Conservation (phyloP, 2,329 filamentous ascomycete species). For the Ceratocystis huliohia region DNA sequence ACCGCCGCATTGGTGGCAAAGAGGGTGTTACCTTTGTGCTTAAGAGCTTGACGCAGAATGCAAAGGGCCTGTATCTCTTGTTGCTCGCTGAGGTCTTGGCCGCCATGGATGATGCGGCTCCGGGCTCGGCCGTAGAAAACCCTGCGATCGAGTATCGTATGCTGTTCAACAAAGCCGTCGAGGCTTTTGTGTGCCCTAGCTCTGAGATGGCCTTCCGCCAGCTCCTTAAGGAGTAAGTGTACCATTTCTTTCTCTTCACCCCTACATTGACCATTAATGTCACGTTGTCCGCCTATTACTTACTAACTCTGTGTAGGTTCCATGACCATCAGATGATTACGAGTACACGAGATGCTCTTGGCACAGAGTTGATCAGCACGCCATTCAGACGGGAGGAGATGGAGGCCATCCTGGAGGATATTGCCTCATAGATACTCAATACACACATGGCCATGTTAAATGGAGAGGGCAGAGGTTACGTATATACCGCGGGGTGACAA, state of each 20-base stretch:
- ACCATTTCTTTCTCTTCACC: background rate
- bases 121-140: conserved; percentile 26
- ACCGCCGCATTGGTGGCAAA: conserved; percentile 68
- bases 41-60: conserved; percentile 82
- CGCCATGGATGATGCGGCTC: conserved; percentile 34
- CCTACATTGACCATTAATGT: conserved; percentile 21
- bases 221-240: conserved; percentile 69
- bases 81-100: conserved; percentile 74
- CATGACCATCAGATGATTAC: conserved; percentile 97
- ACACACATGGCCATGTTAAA: background rate
- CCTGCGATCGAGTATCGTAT: conserved; percentile 78
- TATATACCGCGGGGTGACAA: too few species aligned
- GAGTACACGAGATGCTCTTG: conserved; percentile 70
- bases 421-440: conserved; percentile 17
- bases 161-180: conserved; percentile 87
- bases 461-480: conserved; percentile 9
- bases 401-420: conserved; percentile 74
- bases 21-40: conserved; percentile 88
- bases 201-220: conserved; percentile 94
- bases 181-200: conserved; percentile 83
- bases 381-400: conserved; percentile 82
- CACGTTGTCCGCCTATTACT: conserved; percentile 25
- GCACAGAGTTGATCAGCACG: conserved; percentile 72
- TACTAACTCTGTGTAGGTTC: conserved; percentile 42
- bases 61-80: conserved; percentile 71